Evolutionary conservation across 2,329 filamentous ascomycete genomes (phyloP).

Genomic region (Hypocreales sp.): DNA sequence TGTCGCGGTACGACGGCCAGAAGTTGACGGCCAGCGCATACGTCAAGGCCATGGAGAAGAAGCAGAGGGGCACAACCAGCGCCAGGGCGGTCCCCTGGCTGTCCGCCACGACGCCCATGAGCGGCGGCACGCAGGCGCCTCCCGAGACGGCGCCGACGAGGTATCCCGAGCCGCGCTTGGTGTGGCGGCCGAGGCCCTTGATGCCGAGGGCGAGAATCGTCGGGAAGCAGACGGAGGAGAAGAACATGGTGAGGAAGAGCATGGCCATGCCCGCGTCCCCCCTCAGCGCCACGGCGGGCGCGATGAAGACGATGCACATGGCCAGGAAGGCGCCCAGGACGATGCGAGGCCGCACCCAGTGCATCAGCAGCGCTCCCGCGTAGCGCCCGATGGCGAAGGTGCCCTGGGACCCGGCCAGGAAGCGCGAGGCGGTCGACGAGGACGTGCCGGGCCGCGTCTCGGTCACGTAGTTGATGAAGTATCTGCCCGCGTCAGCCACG

Average conservation of each 20-base stretch:
- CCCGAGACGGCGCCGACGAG: conserved; percentile 54
- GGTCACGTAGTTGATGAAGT: conserved; percentile 59
- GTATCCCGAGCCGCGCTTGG: conserved; percentile 60
- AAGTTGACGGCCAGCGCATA: conserved; percentile 52
- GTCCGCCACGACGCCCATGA: conserved; percentile 55
- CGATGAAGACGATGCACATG: conserved; percentile 46
- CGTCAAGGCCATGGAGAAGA: conserved; percentile 39
- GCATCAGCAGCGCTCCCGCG: conserved; percentile 50
- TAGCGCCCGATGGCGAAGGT: conserved; percentile 61
- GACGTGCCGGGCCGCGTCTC: conserved; percentile 39
- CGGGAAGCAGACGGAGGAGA: conserved; percentile 68
- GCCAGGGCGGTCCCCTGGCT: conserved; percentile 40
- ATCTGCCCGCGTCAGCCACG: too few relatives aligned
- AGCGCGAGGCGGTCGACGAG: conserved; percentile 40
- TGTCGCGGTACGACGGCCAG: conserved; percentile 43
- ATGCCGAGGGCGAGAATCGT: conserved; percentile 72
- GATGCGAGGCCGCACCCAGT: conserved; percentile 45
- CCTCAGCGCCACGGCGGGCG: conserved; percentile 28
- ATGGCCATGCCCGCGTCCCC: conserved; percentile 38
- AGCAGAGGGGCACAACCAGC: conserved; percentile 50
- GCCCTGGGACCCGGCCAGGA: conserved; percentile 61
- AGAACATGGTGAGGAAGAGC: conserved; percentile 59
- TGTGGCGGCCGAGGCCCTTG: conserved; percentile 59
- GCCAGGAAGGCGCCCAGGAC: conserved; percentile 54
- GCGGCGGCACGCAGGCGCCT: conserved; percentile 57